Evolutionary conservation across 2,329 filamentous ascomycete species (phyloP).

Genomic region (Drechslera avenae): DNA sequence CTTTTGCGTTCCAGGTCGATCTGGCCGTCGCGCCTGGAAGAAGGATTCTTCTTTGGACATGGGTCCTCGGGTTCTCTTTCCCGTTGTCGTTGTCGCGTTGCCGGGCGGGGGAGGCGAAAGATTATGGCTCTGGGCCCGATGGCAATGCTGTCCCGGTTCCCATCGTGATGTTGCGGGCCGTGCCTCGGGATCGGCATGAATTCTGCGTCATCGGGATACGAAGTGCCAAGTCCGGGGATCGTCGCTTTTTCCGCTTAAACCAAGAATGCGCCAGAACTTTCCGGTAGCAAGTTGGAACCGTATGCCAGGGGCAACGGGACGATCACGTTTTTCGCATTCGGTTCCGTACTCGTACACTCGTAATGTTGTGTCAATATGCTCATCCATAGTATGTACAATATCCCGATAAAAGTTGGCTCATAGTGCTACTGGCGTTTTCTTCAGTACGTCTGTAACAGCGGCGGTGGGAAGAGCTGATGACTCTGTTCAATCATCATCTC

Average conservation of each 20-base stretch:
- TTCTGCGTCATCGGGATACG: background rate
- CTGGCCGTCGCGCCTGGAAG: too few relatives aligned
- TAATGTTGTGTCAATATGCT: background rate
- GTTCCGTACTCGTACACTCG: too few relatives aligned
- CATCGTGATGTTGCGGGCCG: too few relatives aligned
- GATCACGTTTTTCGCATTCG: too few relatives aligned
- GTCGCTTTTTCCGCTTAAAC: too few relatives aligned
- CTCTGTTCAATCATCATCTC: slow-evolving; percentile 51
- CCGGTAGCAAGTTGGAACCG: too few relatives aligned
- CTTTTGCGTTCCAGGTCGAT: too few relatives aligned
- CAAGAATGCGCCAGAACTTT: too few relatives aligned
- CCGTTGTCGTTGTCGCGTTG: background rate
- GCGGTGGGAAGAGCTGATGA: slow-evolving; percentile 44
- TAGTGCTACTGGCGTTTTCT: background rate
- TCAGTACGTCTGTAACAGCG: slow-evolving; percentile 39
- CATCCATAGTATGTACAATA: background rate
- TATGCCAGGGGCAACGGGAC: too few relatives aligned
- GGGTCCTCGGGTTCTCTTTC: background rate
- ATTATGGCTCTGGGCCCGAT: background rate
- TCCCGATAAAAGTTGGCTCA: background rate
- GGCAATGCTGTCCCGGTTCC: background rate
- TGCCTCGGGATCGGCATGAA: slow-evolving; percentile 12
- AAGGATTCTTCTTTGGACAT: too few relatives aligned
- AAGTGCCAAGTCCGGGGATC: background rate
- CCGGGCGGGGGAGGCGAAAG: background rate